These are phyloP conservation scores for Alternaria arborescens DNA, from an alignment of 2,329 filamentous ascomycete species.

Conservation along the genomic window DNA sequence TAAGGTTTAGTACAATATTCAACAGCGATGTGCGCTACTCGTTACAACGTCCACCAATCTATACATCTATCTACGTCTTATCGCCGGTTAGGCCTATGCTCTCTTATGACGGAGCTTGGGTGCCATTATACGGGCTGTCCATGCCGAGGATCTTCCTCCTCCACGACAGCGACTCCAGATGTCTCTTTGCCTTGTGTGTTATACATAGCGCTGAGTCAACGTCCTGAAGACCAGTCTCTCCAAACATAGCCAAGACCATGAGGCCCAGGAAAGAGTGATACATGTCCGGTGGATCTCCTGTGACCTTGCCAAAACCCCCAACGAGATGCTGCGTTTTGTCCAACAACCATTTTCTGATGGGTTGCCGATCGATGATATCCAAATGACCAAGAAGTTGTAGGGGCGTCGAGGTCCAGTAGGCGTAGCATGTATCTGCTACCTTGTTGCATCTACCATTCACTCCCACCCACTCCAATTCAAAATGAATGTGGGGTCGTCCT, in stretches of 20 bases:
- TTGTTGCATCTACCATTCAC: constrained; percentile 95
- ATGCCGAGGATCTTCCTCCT: constrained; percentile 37
- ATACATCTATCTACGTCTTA: constrained; percentile 11
- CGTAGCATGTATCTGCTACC: constrained; percentile 92
- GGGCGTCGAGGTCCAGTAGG: constrained; percentile 86
- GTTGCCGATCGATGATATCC: constrained; percentile 65
- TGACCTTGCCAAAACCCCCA: constrained; percentile 58
- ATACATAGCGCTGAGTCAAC: constrained; percentile 82
- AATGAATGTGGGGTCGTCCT: constrained; percentile 69
- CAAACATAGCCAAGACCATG: constrained; percentile 77
- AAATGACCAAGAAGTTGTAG: constrained; percentile 51
- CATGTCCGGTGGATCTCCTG: constrained; percentile 67
- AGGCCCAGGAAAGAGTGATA: constrained; percentile 92
- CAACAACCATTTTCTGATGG: constrained; percentile 80
- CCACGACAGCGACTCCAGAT: constrained; percentile 50
- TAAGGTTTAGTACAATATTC: neutral
- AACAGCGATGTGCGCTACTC: neutral
- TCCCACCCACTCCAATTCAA: constrained; percentile 68
- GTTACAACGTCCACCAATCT: neutral
- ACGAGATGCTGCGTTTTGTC: constrained; percentile 87
- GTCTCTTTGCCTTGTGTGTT: constrained; percentile 63
- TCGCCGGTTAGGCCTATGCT: constrained; percentile 10
- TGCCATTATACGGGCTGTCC: neutral
- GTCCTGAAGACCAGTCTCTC: constrained; percentile 72
- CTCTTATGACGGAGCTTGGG: neutral